A percentile compares a stretch with the other conserved stretches of the same genome.
phyloP scores from a whole-genome alignment of 129 eudicot genomes.

The Artemisia annua region DNA sequence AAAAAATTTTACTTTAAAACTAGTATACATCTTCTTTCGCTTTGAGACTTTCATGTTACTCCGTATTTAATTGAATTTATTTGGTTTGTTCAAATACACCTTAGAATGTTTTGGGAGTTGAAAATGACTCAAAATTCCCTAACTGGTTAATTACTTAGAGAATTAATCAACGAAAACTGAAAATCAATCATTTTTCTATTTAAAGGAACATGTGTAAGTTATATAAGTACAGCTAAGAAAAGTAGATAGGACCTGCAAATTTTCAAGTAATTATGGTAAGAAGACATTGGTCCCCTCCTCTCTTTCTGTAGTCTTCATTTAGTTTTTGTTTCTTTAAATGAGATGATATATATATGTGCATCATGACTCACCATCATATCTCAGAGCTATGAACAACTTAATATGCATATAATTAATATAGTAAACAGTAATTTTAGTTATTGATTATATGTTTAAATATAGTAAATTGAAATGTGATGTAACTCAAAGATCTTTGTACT shows the following conservation, averaged over 20 bases:
- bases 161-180: background rate
- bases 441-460: background rate
- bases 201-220: constrained; percentile 24
- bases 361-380: constrained; percentile 20
- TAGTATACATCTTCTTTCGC: background rate
- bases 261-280: constrained; percentile 29
- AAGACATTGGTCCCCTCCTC: constrained; percentile 33
- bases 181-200: constrained; percentile 1
- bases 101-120: background rate
- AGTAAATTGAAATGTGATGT: background rate
- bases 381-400: constrained; percentile 7
- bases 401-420: background rate
- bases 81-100: too few species aligned
- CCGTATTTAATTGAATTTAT: too few species aligned
- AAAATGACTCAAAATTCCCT: too few species aligned
- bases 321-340: constrained; percentile 10
- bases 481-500: background rate
- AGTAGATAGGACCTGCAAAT: constrained; percentile 34
- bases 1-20: background rate
- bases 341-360: background rate
- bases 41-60: background rate
- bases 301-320: constrained; percentile 28
- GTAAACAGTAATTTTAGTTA: background rate
- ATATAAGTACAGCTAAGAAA: constrained; percentile 33
- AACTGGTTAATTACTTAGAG: too few species aligned